Evolutionary conservation across 257 asterid species (phyloP), one percentile per base, ranked within the genome.

Genomic region (Penstemon davidsonii): DNA sequence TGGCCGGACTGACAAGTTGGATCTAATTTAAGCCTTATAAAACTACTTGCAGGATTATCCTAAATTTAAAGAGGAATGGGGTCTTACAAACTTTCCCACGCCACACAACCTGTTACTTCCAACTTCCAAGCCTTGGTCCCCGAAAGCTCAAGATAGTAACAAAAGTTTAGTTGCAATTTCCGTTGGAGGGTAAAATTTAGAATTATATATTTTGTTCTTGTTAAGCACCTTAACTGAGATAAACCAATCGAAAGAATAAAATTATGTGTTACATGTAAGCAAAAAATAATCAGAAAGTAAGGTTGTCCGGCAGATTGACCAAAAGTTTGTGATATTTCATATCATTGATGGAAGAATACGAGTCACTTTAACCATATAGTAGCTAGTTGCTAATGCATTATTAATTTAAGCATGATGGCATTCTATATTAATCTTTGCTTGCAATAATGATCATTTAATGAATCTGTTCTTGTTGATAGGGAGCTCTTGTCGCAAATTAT

Each of bases 401-500:
- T 25, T 73, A 8, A 51, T 51, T 37, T 50, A 43, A 51, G 15
- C 62, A 19, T 15, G 12, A 51, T 18, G 60, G 37, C 9, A 39
- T 5, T 44, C 45, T 43, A 45, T 36, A 60, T 33, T 55, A 47
- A 45, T 55, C 42, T 46, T 54, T 65, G 38, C 66, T 49, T 49
- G 19, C 60, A 38, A 38, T 18, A 40, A 71, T 41, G n/a, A 18
- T 47, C 40, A 10, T 38, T 68, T 50, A 55, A 60, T 62, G 25
- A 43, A n/a, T 64, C 1, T 12, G 57, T 47, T 62, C 67, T 62
- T 49, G 8, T 66, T 43, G 19, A 60, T 69, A 93, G 97, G 97
- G 98, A 75, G 98, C 97, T 46, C 88, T 93, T 71, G 97, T 93
- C 69, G 98, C 98, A 74, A 90, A 93, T 69, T 93, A 86, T 76